These are phyloP conservation scores for Basidioascus undulatus DNA, from an alignment of 768 basidiomycete genomes.

Conservation along the genomic window DNA sequence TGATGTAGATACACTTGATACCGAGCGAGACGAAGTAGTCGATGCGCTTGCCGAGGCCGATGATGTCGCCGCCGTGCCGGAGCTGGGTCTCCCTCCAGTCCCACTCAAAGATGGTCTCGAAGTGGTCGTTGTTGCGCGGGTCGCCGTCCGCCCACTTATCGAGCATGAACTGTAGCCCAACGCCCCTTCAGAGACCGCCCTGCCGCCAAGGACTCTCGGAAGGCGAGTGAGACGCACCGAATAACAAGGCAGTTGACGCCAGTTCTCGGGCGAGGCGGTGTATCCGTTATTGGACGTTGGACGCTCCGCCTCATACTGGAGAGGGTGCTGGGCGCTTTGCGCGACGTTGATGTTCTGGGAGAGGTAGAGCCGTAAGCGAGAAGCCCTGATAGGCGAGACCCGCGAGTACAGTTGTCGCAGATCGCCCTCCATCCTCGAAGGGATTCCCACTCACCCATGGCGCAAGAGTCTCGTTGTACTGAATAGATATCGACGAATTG, in stretches of 20 bases:
- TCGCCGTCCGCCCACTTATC: slow-evolving; percentile 92
- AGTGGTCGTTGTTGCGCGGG: slow-evolving; percentile 76
- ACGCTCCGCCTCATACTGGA: slow-evolving; percentile 35
- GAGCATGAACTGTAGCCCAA: too few relatives aligned
- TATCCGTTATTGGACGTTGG: slow-evolving; percentile 43
- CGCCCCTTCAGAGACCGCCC: too few relatives aligned
- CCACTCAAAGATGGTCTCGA: slow-evolving; percentile 49
- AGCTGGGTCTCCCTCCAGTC: slow-evolving; percentile 77
- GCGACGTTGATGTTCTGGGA: slow-evolving; percentile 59
- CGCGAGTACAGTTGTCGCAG: too few relatives aligned
- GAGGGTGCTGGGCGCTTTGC: slow-evolving; percentile 37
- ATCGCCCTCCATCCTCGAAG: too few relatives aligned
- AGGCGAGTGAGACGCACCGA: too few relatives aligned
- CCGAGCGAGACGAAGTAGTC: slow-evolving; percentile 87
- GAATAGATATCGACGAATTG: too few relatives aligned
- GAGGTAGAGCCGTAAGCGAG: slow-evolving; percentile 44
- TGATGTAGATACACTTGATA: slow-evolving; percentile 58
- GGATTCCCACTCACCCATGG: too few relatives aligned
- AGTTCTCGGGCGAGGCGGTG: slow-evolving; percentile 56
- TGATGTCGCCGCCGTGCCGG: slow-evolving; percentile 69
- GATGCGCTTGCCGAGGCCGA: slow-evolving; percentile 43
- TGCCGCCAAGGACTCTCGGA: too few relatives aligned
- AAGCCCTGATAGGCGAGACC: slow-evolving; percentile 23
- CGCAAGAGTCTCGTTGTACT: too few relatives aligned
- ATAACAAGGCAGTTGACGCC: slow-evolving; percentile 59